These are phyloP conservation scores for Microsporum canis DNA, from an alignment of 2,329 filamentous ascomycete genomes.

Conservation along the genomic window DNA sequence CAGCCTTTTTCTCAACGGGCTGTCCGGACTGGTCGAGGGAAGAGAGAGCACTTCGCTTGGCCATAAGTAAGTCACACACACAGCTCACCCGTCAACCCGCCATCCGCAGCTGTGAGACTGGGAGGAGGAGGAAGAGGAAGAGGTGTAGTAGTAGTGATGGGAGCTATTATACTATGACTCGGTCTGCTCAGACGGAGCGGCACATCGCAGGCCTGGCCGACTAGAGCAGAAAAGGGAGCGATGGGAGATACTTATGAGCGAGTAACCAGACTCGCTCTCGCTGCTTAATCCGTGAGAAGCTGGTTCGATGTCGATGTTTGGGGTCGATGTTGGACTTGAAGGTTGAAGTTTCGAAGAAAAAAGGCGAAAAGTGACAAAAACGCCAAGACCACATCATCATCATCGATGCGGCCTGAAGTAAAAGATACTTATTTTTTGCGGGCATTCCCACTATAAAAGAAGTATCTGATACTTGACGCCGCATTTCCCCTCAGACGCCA, in stretches of 20 bases:
- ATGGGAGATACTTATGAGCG: background rate
- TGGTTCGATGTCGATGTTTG: background rate
- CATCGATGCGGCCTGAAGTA: background rate
- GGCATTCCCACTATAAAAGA: background rate
- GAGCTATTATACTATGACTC: background rate
- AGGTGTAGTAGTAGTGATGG: background rate
- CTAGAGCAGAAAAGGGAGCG: background rate
- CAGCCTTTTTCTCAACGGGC: conserved; percentile 28
- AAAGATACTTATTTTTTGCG: background rate
- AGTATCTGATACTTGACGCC: background rate
- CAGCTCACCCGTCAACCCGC: conserved; percentile 28
- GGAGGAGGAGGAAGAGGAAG: conserved; percentile 4
- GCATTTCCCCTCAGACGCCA: background rate
- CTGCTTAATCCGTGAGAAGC: background rate
- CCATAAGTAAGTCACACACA: conserved; percentile 33
- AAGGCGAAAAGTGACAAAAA: background rate
- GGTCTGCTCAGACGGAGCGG: background rate
- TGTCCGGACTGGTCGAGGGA: conserved; percentile 27
- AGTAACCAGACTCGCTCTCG: background rate
- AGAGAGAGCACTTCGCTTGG: conserved; percentile 36
- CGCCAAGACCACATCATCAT: background rate
- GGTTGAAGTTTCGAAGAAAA: background rate
- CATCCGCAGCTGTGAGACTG: conserved; percentile 28
- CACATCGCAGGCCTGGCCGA: background rate
- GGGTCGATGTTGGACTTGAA: background rate